phyloP scores from a whole-genome alignment of 2,329 filamentous ascomycete genomes.

The Hortaea werneckii region DNA sequence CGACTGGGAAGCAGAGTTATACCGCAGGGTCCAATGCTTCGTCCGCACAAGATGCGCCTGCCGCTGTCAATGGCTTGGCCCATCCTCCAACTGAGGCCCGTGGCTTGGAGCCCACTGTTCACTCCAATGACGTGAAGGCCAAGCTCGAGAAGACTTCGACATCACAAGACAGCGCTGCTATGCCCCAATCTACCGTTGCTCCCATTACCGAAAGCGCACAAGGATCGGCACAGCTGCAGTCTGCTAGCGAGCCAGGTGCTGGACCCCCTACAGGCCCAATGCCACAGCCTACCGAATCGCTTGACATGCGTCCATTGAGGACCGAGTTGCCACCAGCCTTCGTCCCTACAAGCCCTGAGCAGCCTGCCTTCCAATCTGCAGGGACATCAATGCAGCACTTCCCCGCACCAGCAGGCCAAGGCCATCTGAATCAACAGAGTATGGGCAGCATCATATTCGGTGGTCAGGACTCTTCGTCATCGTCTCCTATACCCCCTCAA shows the following conservation, averaged over 20 bases:
- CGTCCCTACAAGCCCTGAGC: constrained; percentile 15
- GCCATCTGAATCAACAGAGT: constrained; percentile 15
- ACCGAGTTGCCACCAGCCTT: constrained; percentile 24
- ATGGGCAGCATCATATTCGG: constrained; percentile 29
- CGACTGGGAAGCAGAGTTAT: background rate
- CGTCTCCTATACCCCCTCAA: constrained; percentile 27
- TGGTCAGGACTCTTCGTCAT: constrained; percentile 26
- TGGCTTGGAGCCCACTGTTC: too few relatives aligned
- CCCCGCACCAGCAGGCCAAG: background rate
- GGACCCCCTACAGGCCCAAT: constrained; percentile 1
- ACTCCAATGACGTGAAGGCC: too few relatives aligned
- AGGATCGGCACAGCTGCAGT: background rate
- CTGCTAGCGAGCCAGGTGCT: background rate
- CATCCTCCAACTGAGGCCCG: too few relatives aligned
- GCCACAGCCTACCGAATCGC: constrained; percentile 12
- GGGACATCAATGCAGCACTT: constrained; percentile 11
- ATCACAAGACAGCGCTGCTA: too few relatives aligned
- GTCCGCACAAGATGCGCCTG: background rate
- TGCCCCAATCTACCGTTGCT: too few relatives aligned
- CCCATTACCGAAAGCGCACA: too few relatives aligned
- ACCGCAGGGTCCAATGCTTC: background rate
- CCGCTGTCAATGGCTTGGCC: constrained; percentile 5
- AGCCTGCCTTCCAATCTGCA: constrained; percentile 15
- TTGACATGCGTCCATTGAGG: constrained; percentile 19
- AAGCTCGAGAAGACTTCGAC: too few relatives aligned